Base-by-base conservation (phyloP, 352 stramenopile genomes). In the Phytophthora aleatoria region DNA sequence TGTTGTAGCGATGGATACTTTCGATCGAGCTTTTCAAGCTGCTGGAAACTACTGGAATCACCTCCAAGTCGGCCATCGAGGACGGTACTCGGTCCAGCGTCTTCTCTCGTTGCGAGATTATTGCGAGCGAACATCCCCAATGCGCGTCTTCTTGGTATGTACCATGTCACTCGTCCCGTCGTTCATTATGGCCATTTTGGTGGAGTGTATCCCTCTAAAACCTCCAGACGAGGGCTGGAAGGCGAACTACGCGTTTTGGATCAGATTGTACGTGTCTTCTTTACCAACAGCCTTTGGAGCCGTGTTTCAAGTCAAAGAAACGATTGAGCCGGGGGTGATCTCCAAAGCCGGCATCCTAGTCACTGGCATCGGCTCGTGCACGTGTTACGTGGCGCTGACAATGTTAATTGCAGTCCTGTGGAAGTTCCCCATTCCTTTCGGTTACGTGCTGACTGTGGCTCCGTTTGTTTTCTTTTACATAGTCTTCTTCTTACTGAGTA, bases 201-300 rank as follows among this genome's bases (percentile, higher is more conserved):
- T 78, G 0, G 66, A 81, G 12, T 67, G 41, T 11, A 70, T 81
- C 0, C 73, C 73, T 2, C 47, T 81, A 3, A 56, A 16, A 5
- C 30, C 50, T 7, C 70, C 58, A 0, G 16, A 16, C 11, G 56
- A 61, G 3, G 57, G 67, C 3, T 74, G 58, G 57, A 45, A 50
- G 48, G 57, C 48, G 0, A 79, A 79, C 42, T 69, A 65, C 45
- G 43, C 43, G 5, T 59, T 75, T 33, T 81, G 50, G 50, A 48
- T 70, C 15, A 59, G 66, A 12, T 30, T 62, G 4, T 62, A 62
- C 26, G 33, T 67, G n/a, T 67, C 58, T 1, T 61, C n/a, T 0
- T 28, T 71, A 3, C 28, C 67, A 3, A 48, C 68, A 12, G 48
- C 50, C 1, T 54, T 71, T 31, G 53, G 52, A 13, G 42, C 36